Base-by-base conservation (phyloP, 257 asterid species). In the Solanum sejunctum region DNA sequence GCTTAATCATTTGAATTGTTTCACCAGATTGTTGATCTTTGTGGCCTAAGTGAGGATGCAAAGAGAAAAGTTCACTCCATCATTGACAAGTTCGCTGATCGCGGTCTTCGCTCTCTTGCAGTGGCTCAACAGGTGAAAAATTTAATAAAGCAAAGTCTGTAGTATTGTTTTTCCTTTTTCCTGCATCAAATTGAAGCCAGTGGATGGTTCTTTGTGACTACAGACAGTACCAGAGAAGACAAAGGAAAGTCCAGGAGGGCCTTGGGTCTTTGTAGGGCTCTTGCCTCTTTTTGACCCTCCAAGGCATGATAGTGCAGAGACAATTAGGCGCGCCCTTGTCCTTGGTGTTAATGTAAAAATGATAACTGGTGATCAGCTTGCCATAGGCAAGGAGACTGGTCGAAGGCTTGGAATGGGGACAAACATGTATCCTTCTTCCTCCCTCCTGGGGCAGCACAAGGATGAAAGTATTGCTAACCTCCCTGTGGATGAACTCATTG, bases 281-380 rank as follows among this genome's bases (percentile, higher is more conserved):
- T 84, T 91, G 89, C 94, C 94, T 21, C 92, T 91, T 57, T 91
- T 91, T 80, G 94, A 91, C 84, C 94, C 94, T 26, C 94, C 94
- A 26, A 89, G 94, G 75, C 93, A 90, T 15, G 94, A 91, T 36
- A 91, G 94, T 51, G 93, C 90, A 26, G 94, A 91, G 63, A 91
- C 94, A 12, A 90, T 91, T 18, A 89, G 85, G 49, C 91, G 92
- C 55, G 93, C 94, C 6, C 80, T 91, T 20, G 64, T 89, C 88
- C 91, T 91, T 6, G 94, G 94, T 9, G 94, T 91, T 81, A 91
- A 91, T 26, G 94, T 91, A 16, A 91, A 91, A 88, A 91, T 91
- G 94, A 91, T 91, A 18, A 91, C 94, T 23, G 94, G 94, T 10
- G 87, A 89, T 89, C 86, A 83, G 85, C 86, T 90, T 9, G 89